A percentile compares a stretch with the other conserved stretches of the same genome.
Conservation (phyloP, 805 yeast species). For the Cyberlindnera nakhonratchasimensis region DNA sequence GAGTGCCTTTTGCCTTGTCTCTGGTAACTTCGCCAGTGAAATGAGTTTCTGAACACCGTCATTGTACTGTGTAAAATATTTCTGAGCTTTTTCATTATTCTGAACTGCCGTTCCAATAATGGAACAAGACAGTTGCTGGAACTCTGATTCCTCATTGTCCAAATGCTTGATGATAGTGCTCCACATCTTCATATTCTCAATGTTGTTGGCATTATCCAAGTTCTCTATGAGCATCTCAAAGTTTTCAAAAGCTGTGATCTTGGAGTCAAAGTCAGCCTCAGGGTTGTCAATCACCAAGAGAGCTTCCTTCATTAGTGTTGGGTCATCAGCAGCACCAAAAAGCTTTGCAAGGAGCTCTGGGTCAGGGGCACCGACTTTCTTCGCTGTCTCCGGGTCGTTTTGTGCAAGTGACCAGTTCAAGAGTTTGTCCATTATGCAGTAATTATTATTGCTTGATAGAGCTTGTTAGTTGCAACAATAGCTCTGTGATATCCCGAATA, state of each 20-base stretch:
- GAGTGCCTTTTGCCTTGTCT: conserved; percentile 53
- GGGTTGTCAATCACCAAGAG: conserved; percentile 55
- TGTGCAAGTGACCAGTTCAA: conserved; percentile 90
- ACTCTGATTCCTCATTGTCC: conserved; percentile 36
- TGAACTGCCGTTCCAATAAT: conserved; percentile 90
- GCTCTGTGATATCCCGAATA: neutral
- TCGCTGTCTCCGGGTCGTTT: conserved; percentile 67
- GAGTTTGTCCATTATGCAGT: conserved; percentile 70
- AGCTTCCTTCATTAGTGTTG: conserved; percentile 79
- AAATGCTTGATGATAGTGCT: conserved; percentile 56
- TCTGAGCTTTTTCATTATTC: conserved; percentile 77
- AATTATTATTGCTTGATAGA: neutral
- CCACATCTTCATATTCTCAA: conserved; percentile 84
- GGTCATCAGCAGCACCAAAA: conserved; percentile 80
- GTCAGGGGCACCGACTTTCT: conserved; percentile 66
- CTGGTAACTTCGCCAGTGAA: conserved; percentile 33
- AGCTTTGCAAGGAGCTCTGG: conserved; percentile 76
- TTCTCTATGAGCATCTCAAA: conserved; percentile 93
- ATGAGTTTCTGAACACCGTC: conserved; percentile 47
- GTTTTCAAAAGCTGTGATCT: conserved; percentile 78
- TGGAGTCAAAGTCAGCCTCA: conserved; percentile 58
- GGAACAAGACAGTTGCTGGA: conserved; percentile 63
- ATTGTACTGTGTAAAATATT: conserved; percentile 52
- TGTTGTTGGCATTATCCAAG: conserved; percentile 90
- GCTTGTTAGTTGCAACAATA: neutral